Evolutionary conservation across 805 yeast species (phyloP).

Genomic region (Zygoascus bituminiphila): DNA sequence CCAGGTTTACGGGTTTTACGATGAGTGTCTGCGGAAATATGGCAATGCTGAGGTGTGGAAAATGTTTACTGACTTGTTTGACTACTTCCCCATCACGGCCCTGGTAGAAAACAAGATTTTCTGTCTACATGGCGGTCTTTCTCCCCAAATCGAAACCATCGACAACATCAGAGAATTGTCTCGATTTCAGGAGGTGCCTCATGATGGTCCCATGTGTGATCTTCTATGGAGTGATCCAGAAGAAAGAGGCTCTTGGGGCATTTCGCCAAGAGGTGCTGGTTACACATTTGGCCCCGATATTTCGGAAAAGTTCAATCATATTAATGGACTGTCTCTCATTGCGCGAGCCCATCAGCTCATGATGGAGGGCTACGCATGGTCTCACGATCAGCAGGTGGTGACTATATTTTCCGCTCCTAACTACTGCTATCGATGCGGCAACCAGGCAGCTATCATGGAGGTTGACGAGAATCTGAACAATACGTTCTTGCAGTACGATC

Average conservation of each 20-base stretch:
- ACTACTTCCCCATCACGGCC: conserved; percentile 93
- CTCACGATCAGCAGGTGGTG: conserved; percentile 88
- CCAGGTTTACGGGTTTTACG: conserved; percentile 94
- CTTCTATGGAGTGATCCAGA: conserved; percentile 96
- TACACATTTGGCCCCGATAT: conserved; percentile 98
- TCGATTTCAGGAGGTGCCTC: conserved; percentile 95
- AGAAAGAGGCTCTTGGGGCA: conserved; percentile 97
- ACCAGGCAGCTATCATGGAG: conserved; percentile 97
- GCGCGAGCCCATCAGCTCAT: conserved; percentile 97
- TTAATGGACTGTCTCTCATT: conserved; percentile 76
- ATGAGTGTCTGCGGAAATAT: conserved; percentile 90
- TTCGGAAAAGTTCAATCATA: conserved; percentile 90
- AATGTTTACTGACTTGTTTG: conserved; percentile 85
- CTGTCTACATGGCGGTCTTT: conserved; percentile 94
- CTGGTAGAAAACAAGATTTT: conserved; percentile 87
- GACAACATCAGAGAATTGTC: conserved; percentile 90
- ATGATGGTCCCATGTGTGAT: conserved; percentile 98
- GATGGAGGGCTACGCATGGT: conserved; percentile 96
- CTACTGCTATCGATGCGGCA: conserved; percentile 95
- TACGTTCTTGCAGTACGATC: conserved; percentile 88
- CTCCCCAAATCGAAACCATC: conserved; percentile 92
- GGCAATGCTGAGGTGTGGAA: conserved; percentile 95
- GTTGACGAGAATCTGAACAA: conserved; percentile 86
- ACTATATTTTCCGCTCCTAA: conserved; percentile 94
- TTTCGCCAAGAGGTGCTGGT: conserved; percentile 98